A percentile compares a stretch with the other conserved stretches of the same genome.
These are phyloP conservation scores for Candida argentea DNA, from an alignment of 805 yeast genomes.

Conservation along the genomic window DNA sequence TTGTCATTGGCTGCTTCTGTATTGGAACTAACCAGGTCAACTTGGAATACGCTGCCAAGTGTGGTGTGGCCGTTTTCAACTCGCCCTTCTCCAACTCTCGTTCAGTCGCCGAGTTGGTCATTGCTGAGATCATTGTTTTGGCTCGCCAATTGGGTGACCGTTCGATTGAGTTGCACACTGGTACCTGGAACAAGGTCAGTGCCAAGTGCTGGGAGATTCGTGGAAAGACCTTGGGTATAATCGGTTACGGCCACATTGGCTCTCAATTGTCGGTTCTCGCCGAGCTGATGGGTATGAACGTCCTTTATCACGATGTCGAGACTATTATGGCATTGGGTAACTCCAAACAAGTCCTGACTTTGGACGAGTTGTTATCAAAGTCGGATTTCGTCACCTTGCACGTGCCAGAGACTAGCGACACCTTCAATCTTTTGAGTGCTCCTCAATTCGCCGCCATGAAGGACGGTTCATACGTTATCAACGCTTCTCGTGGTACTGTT, in stretches of 20 bases:
- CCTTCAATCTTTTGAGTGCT: conserved; percentile 78
- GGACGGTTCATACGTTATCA: conserved; percentile 87
- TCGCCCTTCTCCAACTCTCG: conserved; percentile 98
- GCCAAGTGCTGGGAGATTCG: conserved; percentile 97
- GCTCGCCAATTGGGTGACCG: conserved; percentile 97
- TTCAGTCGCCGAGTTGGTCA: conserved; percentile 95
- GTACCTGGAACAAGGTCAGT: conserved; percentile 95
- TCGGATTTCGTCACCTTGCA: conserved; percentile 90
- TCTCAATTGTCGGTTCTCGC: conserved; percentile 94
- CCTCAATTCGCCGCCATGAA: conserved; percentile 95
- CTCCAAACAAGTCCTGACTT: conserved; percentile 81
- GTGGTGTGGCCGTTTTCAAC: conserved; percentile 94
- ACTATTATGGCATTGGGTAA: conserved; percentile 97
- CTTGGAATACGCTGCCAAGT: conserved; percentile 79
- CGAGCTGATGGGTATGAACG: conserved; percentile 96
- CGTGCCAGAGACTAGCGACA: conserved; percentile 91
- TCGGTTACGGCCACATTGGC: conserved; percentile 98
- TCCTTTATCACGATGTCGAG: conserved; percentile 80
- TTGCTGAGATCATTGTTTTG: conserved; percentile 85
- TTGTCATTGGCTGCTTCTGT: conserved; percentile 95
- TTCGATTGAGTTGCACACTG: conserved; percentile 89
- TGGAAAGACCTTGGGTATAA: conserved; percentile 94
- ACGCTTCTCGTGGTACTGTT: conserved; percentile 97
- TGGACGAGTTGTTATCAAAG: conserved; percentile 68
- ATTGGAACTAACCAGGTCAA: conserved; percentile 98